Conservation (phyloP, 108 stramenopile genomes). For the Cyclostephanos invisitatus region DNA sequence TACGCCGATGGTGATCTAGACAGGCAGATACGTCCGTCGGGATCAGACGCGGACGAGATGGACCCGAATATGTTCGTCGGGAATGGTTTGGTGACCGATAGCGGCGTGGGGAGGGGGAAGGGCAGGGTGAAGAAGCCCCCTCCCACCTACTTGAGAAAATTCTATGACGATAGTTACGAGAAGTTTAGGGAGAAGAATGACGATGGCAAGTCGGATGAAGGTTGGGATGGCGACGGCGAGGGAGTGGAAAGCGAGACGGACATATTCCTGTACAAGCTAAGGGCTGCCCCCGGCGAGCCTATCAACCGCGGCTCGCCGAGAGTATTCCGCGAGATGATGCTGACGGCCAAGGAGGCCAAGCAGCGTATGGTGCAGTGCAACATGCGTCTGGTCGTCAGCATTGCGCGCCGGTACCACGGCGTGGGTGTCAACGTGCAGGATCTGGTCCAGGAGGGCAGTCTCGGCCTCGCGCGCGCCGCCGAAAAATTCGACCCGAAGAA, state of each 20-base stretch:
- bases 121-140: conserved; percentile 76
- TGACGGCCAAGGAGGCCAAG: conserved; percentile 80
- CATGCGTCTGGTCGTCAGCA: conserved; percentile 92
- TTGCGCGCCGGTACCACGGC: conserved; percentile 84
- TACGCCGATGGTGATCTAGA: conserved; percentile 52
- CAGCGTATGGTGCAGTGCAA: conserved; percentile 92
- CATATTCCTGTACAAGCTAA: conserved; percentile 35
- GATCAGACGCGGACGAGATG: conserved; percentile 54
- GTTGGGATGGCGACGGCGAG: conserved; percentile 12
- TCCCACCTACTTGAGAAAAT: conserved; percentile 54
- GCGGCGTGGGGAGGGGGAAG: conserved; percentile 75
- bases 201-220: conserved; percentile 5
- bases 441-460: conserved; percentile 89
- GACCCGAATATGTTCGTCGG: conserved; percentile 86
- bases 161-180: conserved; percentile 60
- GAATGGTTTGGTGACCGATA: conserved; percentile 68
- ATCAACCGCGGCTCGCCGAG: conserved; percentile 70
- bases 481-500: conserved; percentile 89
- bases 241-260: conserved; percentile 35
- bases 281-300: conserved; percentile 49
- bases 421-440: conserved; percentile 83
- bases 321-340: conserved; percentile 78
- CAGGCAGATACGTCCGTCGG: conserved; percentile 60
- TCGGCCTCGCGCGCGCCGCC: conserved; percentile 81
- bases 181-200: conserved; percentile 33